A percentile compares a stretch with the other conserved stretches of the same genome.
Conservation (phyloP, 2,329 filamentous ascomycete species). For the Gaeumannomyces sp. region DNA sequence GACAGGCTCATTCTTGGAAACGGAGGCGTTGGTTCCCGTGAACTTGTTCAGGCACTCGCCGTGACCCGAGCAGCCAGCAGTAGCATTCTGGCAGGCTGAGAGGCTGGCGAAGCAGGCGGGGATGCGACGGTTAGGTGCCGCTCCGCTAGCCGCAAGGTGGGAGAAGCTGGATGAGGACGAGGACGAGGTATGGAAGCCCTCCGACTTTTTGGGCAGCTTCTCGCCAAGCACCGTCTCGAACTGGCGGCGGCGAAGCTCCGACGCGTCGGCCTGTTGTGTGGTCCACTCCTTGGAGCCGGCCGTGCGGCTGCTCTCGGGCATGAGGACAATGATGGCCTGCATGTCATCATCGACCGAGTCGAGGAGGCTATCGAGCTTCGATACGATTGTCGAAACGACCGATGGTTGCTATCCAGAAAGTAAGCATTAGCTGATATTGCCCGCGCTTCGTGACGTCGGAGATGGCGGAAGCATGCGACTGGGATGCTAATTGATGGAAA, state of each 20-base stretch:
- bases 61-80: constrained; percentile 76
- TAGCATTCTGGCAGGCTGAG: constrained; percentile 62
- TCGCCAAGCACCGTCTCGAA: constrained; percentile 18
- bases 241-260: constrained; percentile 7
- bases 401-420: constrained; percentile 17
- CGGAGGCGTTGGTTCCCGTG: constrained; percentile 34
- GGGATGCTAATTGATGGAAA: too few species aligned
- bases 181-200: constrained; percentile 3
- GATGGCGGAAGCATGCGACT: not conserved
- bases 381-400: constrained; percentile 41
- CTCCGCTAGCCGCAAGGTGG: constrained; percentile 18
- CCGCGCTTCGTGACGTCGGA: not conserved
- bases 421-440: not conserved
- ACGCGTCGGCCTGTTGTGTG: constrained; percentile 14
- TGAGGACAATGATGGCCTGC: constrained; percentile 50
- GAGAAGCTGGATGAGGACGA: constrained; percentile 19
- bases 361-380: constrained; percentile 38
- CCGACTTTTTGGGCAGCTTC: constrained; percentile 3
- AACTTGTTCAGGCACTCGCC: constrained; percentile 70
- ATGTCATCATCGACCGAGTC: constrained; percentile 36
- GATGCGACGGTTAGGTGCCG: constrained; percentile 37
- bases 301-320: constrained; percentile 39
- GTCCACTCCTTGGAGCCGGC: constrained; percentile 35
- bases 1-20: constrained; percentile 20
- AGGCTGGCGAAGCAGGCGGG: constrained; percentile 70